Evolutionary conservation across 73 alveolate genomes (phyloP), one percentile per base, ranked within the genome.

Genomic region (Stentor roeselii): DNA sequence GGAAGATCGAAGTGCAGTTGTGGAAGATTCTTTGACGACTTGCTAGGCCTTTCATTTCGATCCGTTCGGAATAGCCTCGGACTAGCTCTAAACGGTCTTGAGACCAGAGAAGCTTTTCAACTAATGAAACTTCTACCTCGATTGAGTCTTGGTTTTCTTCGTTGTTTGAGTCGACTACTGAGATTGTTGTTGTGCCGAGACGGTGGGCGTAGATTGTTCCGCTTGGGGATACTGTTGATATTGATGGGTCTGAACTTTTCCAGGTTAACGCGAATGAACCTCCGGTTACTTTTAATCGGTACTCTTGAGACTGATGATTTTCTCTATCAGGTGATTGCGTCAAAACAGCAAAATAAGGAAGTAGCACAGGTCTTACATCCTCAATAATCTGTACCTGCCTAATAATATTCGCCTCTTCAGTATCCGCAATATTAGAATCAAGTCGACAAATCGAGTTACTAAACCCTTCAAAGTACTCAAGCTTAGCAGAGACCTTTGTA

Each of bases 201-300:
- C 85, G 76, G 60, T 76, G 89, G 59, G 95, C 90, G 67, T 59
- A 78, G 1, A 84, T 86, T 32, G 76, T 75, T 3, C 94, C 96
- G 38, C 59, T 15, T 2, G 78, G 84, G 30, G 89, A 32, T 1
- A 75, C 88, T 27, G 78, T 3, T 32, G 87, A 92, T 2, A 89
- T 86, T 41, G 82, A 37, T 15, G 83, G 67, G 50, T 89, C 90
- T 3, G 27, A 14, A 3, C 85, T 59, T 11, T 75, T 75, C 94
- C 94, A 91, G 31, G 40, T 31, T 82, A 88, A 91, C 36, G 59
- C 50, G 1, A 91, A 92, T 4, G 94, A 67, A 3, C 96, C 96
- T 27, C 96, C 96, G 39, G 6, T 41, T 3, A 87, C 92, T 67
- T 41, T 84, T 21, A 91, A 78, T 60, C 82, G 85, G 89, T 92